Evolutionary conservation across 2,329 filamentous ascomycete species (phyloP).

Genomic region (Gremmenia infestans): DNA sequence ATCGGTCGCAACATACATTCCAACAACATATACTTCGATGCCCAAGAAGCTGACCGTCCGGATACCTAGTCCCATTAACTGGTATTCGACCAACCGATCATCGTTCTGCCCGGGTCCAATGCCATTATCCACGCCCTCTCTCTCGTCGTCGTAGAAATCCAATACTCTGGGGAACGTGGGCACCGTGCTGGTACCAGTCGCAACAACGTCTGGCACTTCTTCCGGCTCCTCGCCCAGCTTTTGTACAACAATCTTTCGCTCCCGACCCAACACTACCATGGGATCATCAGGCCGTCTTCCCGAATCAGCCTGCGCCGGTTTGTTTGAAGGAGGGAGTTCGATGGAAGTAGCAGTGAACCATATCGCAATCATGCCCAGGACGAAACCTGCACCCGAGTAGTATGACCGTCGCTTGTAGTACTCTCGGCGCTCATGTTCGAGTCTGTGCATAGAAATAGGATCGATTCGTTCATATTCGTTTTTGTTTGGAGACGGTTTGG

Average conservation of each 20-base stretch:
- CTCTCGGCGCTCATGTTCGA: constrained; percentile 20
- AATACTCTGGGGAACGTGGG: constrained; percentile 29
- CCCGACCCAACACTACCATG: constrained; percentile 24
- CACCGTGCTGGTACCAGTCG: constrained; percentile 29
- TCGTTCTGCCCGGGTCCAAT: constrained; percentile 8
- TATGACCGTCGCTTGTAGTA: constrained; percentile 29
- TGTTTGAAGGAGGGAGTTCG: constrained; percentile 17
- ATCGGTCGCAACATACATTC: constrained; percentile 80
- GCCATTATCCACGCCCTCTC: constrained; percentile 4
- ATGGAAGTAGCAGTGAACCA: constrained; percentile 28
- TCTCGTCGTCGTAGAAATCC: constrained; percentile 25
- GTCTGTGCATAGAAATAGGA: constrained; percentile 26
- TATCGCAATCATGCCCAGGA: constrained; percentile 29
- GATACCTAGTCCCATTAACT: constrained; percentile 80
- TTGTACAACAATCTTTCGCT: constrained; percentile 28
- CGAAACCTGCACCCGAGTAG: constrained; percentile 25
- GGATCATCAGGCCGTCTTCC: constrained; percentile 21
- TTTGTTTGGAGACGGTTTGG: constrained; percentile 2
- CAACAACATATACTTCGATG: constrained; percentile 92
- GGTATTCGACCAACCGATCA: constrained; percentile 60
- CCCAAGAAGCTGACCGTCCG: constrained; percentile 84
- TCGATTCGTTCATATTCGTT: constrained; percentile 14
- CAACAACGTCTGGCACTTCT: constrained; percentile 36
- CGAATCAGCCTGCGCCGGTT: constrained; percentile 13
- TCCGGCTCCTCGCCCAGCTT: constrained; percentile 28